phyloP scores from a whole-genome alignment of 2,329 filamentous ascomycete genomes.

The Cordyceps sp. region DNA sequence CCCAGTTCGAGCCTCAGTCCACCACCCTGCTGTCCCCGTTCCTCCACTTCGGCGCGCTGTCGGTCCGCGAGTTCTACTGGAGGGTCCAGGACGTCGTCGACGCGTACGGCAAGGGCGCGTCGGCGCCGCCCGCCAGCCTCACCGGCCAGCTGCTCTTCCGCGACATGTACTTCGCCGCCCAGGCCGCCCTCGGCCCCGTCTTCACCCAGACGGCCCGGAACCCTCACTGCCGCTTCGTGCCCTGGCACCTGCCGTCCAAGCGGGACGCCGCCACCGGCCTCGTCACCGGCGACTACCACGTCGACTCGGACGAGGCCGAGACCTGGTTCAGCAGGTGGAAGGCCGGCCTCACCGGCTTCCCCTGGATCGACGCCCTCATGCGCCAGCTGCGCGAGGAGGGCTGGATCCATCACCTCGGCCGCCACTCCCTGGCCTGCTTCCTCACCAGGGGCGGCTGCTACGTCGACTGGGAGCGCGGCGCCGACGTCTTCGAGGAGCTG shows the following conservation, averaged over 20 bases:
- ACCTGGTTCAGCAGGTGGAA: constrained; percentile 54
- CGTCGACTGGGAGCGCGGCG: constrained; percentile 62
- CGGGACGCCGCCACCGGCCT: constrained; percentile 24
- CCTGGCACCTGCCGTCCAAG: constrained; percentile 59
- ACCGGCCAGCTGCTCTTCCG: constrained; percentile 60
- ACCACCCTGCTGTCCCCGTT: constrained; percentile 61
- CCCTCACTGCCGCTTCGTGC: constrained; percentile 52
- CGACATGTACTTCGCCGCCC: constrained; percentile 72
- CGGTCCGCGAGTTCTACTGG: constrained; percentile 59
- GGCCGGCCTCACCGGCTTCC: constrained; percentile 54
- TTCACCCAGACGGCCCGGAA: constrained; percentile 54
- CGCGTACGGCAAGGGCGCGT: constrained; percentile 36
- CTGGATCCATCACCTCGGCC: constrained; percentile 67
- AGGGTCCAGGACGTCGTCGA: constrained; percentile 45
- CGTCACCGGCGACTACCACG: constrained; percentile 42
- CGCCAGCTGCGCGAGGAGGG: constrained; percentile 54
- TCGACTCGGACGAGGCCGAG: constrained; percentile 47
- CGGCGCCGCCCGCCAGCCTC: constrained; percentile 49
- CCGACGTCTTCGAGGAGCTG: constrained; percentile 62
- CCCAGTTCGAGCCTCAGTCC: constrained; percentile 54
- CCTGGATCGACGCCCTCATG: constrained; percentile 71
- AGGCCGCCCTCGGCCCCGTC: constrained; percentile 46
- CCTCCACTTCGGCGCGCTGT: constrained; percentile 58
- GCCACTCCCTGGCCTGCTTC: constrained; percentile 67
- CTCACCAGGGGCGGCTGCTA: constrained; percentile 68